phyloP scores from a whole-genome alignment of 768 basidiomycete genomes.

The Fibroporia radiculosa region DNA sequence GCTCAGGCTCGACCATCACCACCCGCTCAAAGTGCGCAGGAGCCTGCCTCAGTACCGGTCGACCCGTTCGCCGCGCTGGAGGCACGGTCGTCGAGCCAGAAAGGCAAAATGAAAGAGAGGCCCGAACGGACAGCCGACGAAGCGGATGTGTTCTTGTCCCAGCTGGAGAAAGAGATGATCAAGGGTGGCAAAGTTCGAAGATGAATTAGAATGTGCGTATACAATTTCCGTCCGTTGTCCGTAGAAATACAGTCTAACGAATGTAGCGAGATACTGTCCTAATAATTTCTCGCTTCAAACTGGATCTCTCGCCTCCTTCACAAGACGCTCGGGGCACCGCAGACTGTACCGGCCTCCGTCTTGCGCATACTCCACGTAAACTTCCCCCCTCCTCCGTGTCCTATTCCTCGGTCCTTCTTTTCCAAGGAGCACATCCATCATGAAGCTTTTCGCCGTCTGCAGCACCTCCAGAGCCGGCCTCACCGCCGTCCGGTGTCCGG shows the following conservation, averaged over 20 bases:
- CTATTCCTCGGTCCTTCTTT: constrained; percentile 28
- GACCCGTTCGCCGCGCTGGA: constrained; percentile 52
- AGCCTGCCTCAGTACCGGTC: background rate
- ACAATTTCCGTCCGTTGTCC: background rate
- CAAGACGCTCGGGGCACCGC: constrained; percentile 40
- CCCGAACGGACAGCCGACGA: constrained; percentile 22
- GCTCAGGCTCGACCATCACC: background rate
- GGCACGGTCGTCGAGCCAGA: constrained; percentile 12
- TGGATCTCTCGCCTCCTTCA: constrained; percentile 28
- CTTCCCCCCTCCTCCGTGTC: constrained; percentile 28
- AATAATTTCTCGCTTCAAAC: background rate
- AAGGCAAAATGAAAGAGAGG: constrained; percentile 19
- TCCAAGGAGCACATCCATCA: constrained; percentile 39
- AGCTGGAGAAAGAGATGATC: constrained; percentile 56
- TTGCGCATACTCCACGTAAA: constrained; percentile 37
- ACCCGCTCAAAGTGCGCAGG: too few relatives aligned
- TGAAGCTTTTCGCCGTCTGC: constrained; percentile 32
- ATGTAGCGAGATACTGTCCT: too few relatives aligned
- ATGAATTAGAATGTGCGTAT: background rate
- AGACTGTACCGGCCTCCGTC: constrained; percentile 35
- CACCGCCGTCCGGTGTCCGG: constrained; percentile 40
- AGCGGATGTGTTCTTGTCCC: constrained; percentile 61
- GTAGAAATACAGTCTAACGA: background rate
- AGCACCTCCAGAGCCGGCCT: constrained; percentile 41
- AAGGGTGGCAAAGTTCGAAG: constrained; percentile 17